A percentile compares a stretch with the other conserved stretches of the same genome.
Conservation (phyloP, 2,329 filamentous ascomycete genomes). For the Tympanopsis confertula region DNA sequence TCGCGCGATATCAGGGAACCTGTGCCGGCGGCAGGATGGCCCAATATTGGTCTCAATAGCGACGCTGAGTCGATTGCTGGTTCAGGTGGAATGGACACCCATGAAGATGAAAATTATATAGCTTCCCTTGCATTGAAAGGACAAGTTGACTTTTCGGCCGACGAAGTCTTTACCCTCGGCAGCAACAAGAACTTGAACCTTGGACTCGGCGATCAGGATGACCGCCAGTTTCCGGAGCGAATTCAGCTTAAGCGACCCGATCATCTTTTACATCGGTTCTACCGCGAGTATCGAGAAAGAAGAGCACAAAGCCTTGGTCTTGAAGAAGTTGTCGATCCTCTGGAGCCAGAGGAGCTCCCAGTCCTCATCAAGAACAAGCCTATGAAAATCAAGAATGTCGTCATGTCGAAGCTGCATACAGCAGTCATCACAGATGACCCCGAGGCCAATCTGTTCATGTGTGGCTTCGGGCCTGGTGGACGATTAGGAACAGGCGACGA, state of each 20-base stretch:
- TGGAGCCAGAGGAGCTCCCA: neutral
- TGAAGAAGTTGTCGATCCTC: no score
- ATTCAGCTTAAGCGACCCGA: neutral
- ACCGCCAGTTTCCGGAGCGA: neutral
- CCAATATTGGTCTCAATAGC: neutral
- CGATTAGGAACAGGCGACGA: slow-evolving; percentile 54
- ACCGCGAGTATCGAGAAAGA: neutral
- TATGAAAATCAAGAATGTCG: neutral
- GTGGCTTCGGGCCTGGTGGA: slow-evolving; percentile 55
- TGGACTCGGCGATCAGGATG: slow-evolving; percentile 1
- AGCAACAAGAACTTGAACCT: slow-evolving; percentile 1
- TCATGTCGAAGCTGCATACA: slow-evolving; percentile 42
- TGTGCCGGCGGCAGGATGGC: neutral
- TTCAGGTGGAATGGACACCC: no score
- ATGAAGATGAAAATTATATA: neutral
- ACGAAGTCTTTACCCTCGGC: neutral
- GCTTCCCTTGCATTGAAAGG: neutral
- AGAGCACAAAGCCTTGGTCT: neutral
- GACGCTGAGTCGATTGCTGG: neutral
- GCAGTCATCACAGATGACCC: slow-evolving; percentile 53
- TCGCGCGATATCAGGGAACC: neutral
- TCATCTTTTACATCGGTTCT: neutral
- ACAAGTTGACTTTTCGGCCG: neutral
- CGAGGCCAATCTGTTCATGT: slow-evolving; percentile 54
- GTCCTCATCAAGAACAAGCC: neutral